Evolutionary conservation across 306 rosid genomes (phyloP), one percentile per base, ranked within the genome.

Genomic region (Macrotyloma uniflorum): DNA sequence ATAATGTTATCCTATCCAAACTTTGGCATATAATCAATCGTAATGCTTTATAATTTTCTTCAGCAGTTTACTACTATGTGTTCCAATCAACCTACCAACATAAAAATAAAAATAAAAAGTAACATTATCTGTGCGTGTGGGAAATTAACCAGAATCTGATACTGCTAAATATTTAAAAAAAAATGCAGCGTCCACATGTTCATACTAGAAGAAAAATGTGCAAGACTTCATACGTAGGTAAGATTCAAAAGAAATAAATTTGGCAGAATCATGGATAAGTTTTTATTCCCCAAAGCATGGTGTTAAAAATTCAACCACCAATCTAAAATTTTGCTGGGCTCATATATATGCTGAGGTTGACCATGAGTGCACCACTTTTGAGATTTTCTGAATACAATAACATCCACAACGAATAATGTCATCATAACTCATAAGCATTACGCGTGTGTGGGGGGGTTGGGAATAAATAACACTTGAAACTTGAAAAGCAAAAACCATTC

Each of bases 291-390:
- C 9, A 32, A 33, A 82, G 46, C 66, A 45, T 58, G 74, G 5
- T 46, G 76, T 66, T 19, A 55, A n/a, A 45, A 72, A 72, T 78
- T 72, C 72, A 78, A 67, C 79, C 86, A 78, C 55, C 24, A n/a
- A 62, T 70, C n/a, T 47, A 47, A 82, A 72, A 40, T 8, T 28
- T 70, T 30, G 4, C 13, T 2, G 51, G 6, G 45, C 12, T 32
- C 66, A 12, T 19, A 16, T 46, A 20, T 63, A 23, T 43, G 53
- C 64, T 35, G 38, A 76, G 66, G 67, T 68, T 45, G 62, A 69
- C 51, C 9, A 3, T 20, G 51, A 68, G 3, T 32, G 28, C 66
- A 42, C 73, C 16, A 68, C 49, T 68, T 69, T 59, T 20, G 40
- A 69, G 47, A 69, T 82, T 61, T 82, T 38, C 1, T 47, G 62